Conservation (phyloP, 2,329 filamentous ascomycete species). For the Trichoderma asperellum region DNA sequence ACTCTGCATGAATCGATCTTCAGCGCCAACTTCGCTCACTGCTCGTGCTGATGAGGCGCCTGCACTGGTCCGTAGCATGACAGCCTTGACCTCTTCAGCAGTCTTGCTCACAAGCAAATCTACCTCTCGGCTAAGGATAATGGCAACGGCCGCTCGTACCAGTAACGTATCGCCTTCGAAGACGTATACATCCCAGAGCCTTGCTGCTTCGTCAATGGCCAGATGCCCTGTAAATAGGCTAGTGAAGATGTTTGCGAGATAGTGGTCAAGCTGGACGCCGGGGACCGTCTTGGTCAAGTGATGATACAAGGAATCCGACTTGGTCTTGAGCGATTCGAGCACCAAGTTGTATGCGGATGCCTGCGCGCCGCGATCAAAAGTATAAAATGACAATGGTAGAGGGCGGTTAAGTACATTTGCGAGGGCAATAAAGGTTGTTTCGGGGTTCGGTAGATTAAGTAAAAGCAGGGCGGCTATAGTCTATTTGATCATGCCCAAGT, state of each 20-base stretch:
- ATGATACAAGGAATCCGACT: slow-evolving; percentile 64
- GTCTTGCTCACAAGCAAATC: slow-evolving; percentile 53
- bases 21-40: slow-evolving; percentile 50
- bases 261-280: slow-evolving; percentile 53
- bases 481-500: slow-evolving; percentile 45
- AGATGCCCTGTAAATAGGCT: slow-evolving; percentile 66
- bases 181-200: slow-evolving; percentile 81
- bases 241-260: slow-evolving; percentile 64
- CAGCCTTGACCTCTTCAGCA: slow-evolving; percentile 48
- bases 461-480: slow-evolving; percentile 74
- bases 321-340: slow-evolving; percentile 66
- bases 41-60: slow-evolving; percentile 41
- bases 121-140: slow-evolving; percentile 61
- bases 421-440: slow-evolving; percentile 69
- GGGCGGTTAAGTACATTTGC: slow-evolving; percentile 79
- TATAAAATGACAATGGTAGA: slow-evolving; percentile 74
- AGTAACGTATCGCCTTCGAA: slow-evolving; percentile 79
- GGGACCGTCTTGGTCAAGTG: slow-evolving; percentile 62
- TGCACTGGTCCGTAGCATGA: slow-evolving; percentile 41
- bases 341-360: slow-evolving; percentile 70
- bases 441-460: slow-evolving; percentile 67
- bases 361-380: slow-evolving; percentile 70
- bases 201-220: slow-evolving; percentile 69
- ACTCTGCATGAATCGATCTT: slow-evolving; percentile 48
- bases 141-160: slow-evolving; percentile 70